Conservation (phyloP, 225 moss, liverwort and hornwort species). For the Thuidium tamariscinum region DNA sequence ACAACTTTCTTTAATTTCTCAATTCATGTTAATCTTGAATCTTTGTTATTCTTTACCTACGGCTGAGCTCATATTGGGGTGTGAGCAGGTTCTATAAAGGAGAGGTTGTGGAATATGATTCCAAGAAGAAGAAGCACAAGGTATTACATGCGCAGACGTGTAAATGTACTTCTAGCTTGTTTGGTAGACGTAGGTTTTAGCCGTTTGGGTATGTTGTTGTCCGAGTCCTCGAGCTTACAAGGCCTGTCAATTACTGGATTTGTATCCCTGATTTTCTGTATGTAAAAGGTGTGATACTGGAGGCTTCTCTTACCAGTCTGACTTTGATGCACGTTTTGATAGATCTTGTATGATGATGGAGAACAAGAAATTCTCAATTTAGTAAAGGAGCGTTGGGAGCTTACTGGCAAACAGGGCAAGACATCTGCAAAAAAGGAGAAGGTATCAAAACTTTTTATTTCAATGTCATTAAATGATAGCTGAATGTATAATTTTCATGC, state of each 20-base stretch:
- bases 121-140: constrained; percentile 91
- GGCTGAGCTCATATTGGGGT: background rate
- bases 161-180: background rate
- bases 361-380: constrained; percentile 66
- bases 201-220: background rate
- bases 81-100: constrained; percentile 81
- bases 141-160: constrained; percentile 2
- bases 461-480: background rate
- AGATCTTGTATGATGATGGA: constrained; percentile 88
- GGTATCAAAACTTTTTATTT: background rate
- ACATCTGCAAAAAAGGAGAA: constrained; percentile 32
- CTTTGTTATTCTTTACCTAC: background rate
- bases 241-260: background rate
- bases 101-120: constrained; percentile 46
- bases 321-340: background rate
- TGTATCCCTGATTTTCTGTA: background rate
- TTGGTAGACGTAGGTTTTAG: background rate
- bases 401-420: constrained; percentile 34
- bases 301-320: background rate
- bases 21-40: background rate
- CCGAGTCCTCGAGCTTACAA: background rate
- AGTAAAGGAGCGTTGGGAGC: constrained; percentile 59
- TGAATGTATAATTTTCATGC: background rate
- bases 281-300: background rate
- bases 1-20: background rate